Evolutionary conservation across 2,329 filamentous ascomycete genomes (phyloP).

Genomic region (Scytalidium sp.): DNA sequence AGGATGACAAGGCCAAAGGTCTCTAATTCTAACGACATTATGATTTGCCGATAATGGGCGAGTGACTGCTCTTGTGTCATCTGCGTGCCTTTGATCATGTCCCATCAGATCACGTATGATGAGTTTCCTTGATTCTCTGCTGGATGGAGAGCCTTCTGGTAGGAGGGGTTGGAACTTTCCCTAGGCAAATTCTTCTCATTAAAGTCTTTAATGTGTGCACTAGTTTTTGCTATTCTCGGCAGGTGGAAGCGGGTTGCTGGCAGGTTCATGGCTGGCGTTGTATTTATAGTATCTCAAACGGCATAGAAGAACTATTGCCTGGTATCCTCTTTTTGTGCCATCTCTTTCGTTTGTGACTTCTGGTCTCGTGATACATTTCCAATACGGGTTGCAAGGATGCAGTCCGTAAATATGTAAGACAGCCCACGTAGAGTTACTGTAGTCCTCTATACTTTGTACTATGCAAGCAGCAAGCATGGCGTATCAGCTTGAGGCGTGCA

Average conservation of each 20-base stretch:
- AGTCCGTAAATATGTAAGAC: no score
- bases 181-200: not conserved
- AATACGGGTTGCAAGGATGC: not conserved
- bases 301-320: conserved; percentile 30
- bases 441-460: no score
- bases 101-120: not conserved
- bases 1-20: conserved; percentile 41
- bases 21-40: conserved; percentile 28
- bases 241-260: conserved; percentile 14
- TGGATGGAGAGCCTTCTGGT: not conserved
- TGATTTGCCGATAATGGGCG: not conserved
- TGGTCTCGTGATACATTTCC: not conserved
- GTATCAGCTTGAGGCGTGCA: no score
- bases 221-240: conserved; percentile 3
- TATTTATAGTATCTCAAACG: conserved; percentile 24
- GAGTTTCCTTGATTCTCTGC: not conserved
- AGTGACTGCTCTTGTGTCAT: not conserved
- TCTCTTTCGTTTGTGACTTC: not conserved
- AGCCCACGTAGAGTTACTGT: no score
- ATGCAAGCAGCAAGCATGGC: no score
- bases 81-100: conserved; percentile 2
- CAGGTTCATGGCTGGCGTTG: conserved; percentile 13
- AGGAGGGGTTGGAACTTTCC: not conserved
- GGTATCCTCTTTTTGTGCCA: conserved; percentile 11
- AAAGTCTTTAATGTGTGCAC: not conserved